phyloP scores from a whole-genome alignment of 2,329 filamentous ascomycete genomes.

The Emmonsiellopsis sp. region DNA sequence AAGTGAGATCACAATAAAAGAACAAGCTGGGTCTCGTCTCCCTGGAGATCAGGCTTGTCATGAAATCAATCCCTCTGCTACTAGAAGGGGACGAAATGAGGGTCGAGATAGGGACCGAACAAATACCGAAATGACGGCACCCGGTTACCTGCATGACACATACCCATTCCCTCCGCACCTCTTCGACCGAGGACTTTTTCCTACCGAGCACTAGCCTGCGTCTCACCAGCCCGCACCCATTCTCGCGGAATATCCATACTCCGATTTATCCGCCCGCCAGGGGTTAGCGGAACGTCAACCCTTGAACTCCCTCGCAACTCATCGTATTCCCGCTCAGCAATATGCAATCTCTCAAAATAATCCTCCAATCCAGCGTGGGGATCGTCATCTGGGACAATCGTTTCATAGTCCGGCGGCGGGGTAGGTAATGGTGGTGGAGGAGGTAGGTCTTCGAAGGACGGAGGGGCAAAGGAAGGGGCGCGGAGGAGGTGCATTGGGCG shows the following conservation, averaged over 20 bases:
- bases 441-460: slow-evolving; percentile 73
- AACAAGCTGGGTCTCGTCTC: no score
- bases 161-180: no score
- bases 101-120: no score
- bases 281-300: slow-evolving; percentile 53
- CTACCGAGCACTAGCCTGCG: not conserved
- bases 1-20: no score
- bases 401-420: slow-evolving; percentile 77
- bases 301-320: slow-evolving; percentile 32
- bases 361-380: slow-evolving; percentile 53
- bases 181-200: no score
- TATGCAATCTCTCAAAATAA: slow-evolving; percentile 72
- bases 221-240: slow-evolving; percentile 32
- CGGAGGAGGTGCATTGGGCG: slow-evolving; percentile 79
- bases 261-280: slow-evolving; percentile 52
- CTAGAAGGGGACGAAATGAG: no score
- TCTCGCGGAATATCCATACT: slow-evolving; percentile 56
- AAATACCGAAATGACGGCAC: no score
- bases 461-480: slow-evolving; percentile 77
- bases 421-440: slow-evolving; percentile 67
- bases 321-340: slow-evolving; percentile 54
- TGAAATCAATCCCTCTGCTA: no score
- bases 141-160: no score
- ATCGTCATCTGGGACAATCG: slow-evolving; percentile 61
- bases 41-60: no score